A percentile compares a stretch with the other conserved stretches of the same genome.
phyloP scores from a whole-genome alignment of 2,329 filamentous ascomycete genomes.

The Penicillium sp. region DNA sequence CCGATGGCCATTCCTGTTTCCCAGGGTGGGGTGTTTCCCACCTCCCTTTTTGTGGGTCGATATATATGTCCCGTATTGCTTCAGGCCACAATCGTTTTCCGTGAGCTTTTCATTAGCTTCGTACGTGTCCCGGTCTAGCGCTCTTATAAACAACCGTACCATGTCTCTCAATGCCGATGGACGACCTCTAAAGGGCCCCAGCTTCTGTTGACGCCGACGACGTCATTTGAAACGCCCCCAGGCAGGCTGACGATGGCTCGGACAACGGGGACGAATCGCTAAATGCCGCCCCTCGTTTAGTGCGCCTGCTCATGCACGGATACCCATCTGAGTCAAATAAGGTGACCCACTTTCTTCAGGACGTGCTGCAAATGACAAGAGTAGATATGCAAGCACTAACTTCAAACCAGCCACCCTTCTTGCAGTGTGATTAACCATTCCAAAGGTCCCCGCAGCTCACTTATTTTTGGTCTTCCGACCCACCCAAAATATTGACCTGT shows the following conservation, averaged over 20 bases:
- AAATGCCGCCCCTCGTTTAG: neutral
- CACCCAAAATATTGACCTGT: neutral
- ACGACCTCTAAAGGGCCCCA: neutral
- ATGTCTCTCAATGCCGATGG: neutral
- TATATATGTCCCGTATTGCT: neutral
- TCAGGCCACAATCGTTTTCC: neutral
- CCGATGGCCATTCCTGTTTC: neutral
- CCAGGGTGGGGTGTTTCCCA: neutral
- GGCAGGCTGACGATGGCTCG: neutral
- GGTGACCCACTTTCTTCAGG: neutral
- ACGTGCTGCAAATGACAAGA: neutral
- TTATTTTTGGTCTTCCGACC: neutral
- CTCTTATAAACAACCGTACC: neutral
- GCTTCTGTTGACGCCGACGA: neutral
- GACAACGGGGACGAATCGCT: neutral
- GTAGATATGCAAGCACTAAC: neutral
- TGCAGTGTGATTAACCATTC: neutral
- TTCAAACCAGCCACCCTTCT: neutral
- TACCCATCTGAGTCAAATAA: neutral
- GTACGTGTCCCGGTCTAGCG: neutral
- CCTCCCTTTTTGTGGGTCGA: neutral
- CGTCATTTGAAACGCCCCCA: neutral
- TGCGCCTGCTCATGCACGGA: neutral
- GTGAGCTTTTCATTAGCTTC: neutral
- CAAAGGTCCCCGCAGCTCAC: neutral